These are phyloP conservation scores for Hebeloma cylindrosporum DNA, from an alignment of 768 basidiomycete genomes.

Conservation along the genomic window DNA sequence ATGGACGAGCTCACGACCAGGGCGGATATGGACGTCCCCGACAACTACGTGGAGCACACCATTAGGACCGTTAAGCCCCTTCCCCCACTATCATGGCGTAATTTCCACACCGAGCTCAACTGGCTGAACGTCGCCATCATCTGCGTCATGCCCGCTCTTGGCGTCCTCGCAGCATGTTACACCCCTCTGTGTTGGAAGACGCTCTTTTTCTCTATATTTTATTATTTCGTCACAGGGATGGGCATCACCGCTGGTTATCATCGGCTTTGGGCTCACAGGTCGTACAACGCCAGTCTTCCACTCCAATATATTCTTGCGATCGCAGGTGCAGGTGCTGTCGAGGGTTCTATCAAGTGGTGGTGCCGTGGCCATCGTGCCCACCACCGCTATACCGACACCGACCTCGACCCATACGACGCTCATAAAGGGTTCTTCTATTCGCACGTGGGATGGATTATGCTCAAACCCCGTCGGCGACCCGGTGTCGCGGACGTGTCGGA, in stretches of 20 bases:
- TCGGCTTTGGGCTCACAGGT: slow-evolving; percentile 94
- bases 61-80: slow-evolving; percentile 66
- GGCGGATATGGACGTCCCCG: slow-evolving; percentile 63
- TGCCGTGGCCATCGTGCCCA: slow-evolving; percentile 96
- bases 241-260: slow-evolving; percentile 96
- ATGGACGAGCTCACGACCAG: too few relatives aligned
- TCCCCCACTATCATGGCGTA: slow-evolving; percentile 66
- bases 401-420: slow-evolving; percentile 94
- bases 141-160: slow-evolving; percentile 68
- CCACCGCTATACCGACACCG: slow-evolving; percentile 96
- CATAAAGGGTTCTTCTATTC: slow-evolving; percentile 86
- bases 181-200: slow-evolving; percentile 76
- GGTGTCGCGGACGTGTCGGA: slow-evolving; percentile 91
- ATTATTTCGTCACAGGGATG: slow-evolving; percentile 57
- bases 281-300: slow-evolving; percentile 87
- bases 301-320: slow-evolving; percentile 84
- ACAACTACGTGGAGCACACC: slow-evolving; percentile 81
- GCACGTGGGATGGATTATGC: slow-evolving; percentile 90
- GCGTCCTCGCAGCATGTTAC: slow-evolving; percentile 68
- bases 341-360: slow-evolving; percentile 99
- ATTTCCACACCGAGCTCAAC: slow-evolving; percentile 61
- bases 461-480: slow-evolving; percentile 87
- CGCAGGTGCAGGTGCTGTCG: slow-evolving; percentile 87
- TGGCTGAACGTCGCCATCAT: slow-evolving; percentile 78
- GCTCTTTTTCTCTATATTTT: slow-evolving; percentile 44